Evolutionary conservation across 345 rosid species (phyloP).

Genomic region (Anastatica hierochuntica): DNA sequence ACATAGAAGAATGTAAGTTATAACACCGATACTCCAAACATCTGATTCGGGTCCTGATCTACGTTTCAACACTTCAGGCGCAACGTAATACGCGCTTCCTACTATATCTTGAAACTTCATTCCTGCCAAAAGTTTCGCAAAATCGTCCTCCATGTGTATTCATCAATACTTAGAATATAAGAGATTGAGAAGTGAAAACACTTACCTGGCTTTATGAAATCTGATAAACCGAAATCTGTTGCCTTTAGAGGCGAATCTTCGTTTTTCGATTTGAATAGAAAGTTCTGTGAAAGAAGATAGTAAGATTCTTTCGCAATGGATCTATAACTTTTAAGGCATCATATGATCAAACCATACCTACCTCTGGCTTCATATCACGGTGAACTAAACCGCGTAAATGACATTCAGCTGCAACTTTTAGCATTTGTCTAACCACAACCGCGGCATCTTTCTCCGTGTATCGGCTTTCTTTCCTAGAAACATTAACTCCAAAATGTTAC

Average conservation of each 20-base stretch:
- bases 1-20: conserved; percentile 86
- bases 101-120: conserved; percentile 80
- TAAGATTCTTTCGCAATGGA: no score
- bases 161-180: no score
- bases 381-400: conserved; percentile 91
- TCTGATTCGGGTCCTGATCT: conserved; percentile 98
- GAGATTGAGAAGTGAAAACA: no score
- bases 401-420: conserved; percentile 91
- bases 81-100: conserved; percentile 95
- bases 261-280: conserved; percentile 75
- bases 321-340: no score
- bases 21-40: conserved; percentile 98
- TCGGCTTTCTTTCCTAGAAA: conserved; percentile 77
- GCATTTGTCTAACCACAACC: conserved; percentile 83
- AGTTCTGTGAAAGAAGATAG: conserved; percentile 42
- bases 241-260: conserved; percentile 80
- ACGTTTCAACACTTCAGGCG: conserved; percentile 95
- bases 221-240: conserved; percentile 97
- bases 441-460: conserved; percentile 82
- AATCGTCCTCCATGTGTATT: no score
- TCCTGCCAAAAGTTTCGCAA: no score
- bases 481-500: no score
- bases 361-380: conserved; percentile 99
- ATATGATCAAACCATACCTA: conserved; percentile 24
- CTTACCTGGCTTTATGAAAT: conserved; percentile 84